Conservation (phyloP, 768 basidiomycete genomes). For the Termitomyces bulborhizus region DNA sequence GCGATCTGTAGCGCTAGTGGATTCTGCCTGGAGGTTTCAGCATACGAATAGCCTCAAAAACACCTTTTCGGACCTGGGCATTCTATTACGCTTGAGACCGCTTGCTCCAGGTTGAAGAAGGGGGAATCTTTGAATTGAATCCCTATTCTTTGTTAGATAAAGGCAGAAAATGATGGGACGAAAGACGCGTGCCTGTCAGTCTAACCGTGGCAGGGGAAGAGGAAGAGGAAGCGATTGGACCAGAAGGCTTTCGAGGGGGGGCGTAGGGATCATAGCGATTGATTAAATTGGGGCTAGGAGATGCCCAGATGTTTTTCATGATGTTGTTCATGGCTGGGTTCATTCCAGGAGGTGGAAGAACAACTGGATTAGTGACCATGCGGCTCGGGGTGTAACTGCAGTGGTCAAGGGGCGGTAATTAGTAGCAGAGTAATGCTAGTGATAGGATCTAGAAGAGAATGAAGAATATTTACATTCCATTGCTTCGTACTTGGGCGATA, state of each 20-base stretch:
- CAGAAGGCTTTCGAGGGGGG: constrained; percentile 42
- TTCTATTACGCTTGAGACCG: constrained; percentile 59
- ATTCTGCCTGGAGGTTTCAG: constrained; percentile 41
- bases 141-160: constrained; percentile 28
- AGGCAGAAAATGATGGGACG: neutral
- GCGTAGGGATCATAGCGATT: constrained; percentile 65
- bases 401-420: neutral
- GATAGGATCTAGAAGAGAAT: neutral
- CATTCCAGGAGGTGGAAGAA: constrained; percentile 12
- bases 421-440: neutral
- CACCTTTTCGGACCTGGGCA: constrained; percentile 59
- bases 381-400: constrained; percentile 16
- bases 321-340: constrained; percentile 18
- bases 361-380: constrained; percentile 12
- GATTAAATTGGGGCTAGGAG: constrained; percentile 25
- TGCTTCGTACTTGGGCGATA: constrained; percentile 56
- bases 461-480: constrained; percentile 53
- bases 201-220: constrained; percentile 24
- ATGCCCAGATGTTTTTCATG: constrained; percentile 25
- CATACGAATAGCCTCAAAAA: neutral
- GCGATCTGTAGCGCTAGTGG: constrained; percentile 72
- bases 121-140: constrained; percentile 79
- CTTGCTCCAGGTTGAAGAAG: constrained; percentile 64
- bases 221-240: constrained; percentile 29
- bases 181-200: constrained; percentile 21